phyloP scores from a whole-genome alignment of 176 grass and related monocot species.

The Tuctoria greenei region DNA sequence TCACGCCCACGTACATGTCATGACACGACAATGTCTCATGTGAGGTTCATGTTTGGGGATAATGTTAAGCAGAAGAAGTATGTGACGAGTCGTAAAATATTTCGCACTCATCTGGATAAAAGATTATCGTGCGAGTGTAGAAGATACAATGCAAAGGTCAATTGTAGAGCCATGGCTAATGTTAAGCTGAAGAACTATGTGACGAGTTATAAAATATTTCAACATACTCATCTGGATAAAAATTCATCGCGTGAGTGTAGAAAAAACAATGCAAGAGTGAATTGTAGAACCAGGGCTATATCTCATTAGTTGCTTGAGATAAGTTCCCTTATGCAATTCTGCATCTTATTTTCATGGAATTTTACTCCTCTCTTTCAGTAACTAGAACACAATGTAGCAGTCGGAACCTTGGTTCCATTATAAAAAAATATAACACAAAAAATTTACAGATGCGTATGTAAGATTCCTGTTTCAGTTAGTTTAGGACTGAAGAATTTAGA shows the following conservation, averaged over 20 bases:
- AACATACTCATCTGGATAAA: too few relatives aligned
- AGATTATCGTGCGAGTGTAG: too few relatives aligned
- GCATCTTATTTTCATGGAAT: conserved; percentile 1
- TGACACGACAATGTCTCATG: conserved; percentile 7
- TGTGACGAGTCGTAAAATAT: background rate
- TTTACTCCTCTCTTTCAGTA: conserved; percentile 7
- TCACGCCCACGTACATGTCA: background rate
- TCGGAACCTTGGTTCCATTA: too few relatives aligned
- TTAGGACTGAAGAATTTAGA: conserved; percentile 14
- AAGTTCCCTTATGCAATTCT: conserved; percentile 28
- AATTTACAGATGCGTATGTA: background rate
- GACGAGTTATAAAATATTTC: background rate
- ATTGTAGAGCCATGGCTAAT: too few relatives aligned
- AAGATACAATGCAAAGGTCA: too few relatives aligned
- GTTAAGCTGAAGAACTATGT: background rate
- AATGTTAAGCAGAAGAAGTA: background rate
- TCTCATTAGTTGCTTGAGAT: conserved; percentile 4
- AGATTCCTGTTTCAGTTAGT: conserved; percentile 29
- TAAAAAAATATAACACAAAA: too few relatives aligned
- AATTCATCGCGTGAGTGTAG: background rate
- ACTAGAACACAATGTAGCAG: background rate
- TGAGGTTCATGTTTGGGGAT: background rate
- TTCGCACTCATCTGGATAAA: too few relatives aligned
- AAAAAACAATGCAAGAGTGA: background rate
- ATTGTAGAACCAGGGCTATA: background rate